phyloP scores from a whole-genome alignment of 139 green algal genomes.

The Micractinium conductrix region DNA sequence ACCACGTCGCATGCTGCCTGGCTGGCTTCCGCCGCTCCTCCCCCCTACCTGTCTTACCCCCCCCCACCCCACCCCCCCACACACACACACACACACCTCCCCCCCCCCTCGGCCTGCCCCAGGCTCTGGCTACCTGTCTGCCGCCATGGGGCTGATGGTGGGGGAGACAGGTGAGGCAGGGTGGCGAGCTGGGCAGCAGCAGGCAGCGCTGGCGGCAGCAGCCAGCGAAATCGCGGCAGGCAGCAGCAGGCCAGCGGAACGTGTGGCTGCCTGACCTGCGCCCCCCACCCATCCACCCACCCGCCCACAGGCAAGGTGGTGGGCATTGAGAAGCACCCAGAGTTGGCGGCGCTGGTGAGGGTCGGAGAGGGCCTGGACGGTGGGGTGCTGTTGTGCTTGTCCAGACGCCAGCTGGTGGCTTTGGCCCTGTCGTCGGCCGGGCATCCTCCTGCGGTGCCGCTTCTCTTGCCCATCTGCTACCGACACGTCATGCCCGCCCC shows the following conservation, averaged over 20 bases:
- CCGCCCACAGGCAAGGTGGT: slow-evolving; percentile 28
- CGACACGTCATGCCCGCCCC: neutral
- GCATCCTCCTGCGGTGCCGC: neutral
- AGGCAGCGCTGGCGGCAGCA: neutral
- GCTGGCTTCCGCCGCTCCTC: neutral
- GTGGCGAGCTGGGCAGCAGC: slow-evolving; percentile 2
- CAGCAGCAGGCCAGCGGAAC: neutral
- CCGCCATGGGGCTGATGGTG: slow-evolving; percentile 80
- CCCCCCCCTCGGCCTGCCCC: too few relatives aligned
- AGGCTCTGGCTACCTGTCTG: slow-evolving; percentile 82
- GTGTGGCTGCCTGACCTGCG: too few relatives aligned
- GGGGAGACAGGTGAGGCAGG: slow-evolving; percentile 10
- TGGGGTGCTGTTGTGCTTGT: too few relatives aligned
- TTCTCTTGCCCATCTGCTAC: neutral
- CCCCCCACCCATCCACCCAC: too few relatives aligned
- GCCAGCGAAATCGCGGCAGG: neutral
- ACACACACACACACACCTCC: too few relatives aligned
- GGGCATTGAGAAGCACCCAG: slow-evolving; percentile 42
- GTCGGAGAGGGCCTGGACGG: too few relatives aligned
- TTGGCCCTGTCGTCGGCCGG: neutral
- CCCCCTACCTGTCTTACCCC: too few relatives aligned
- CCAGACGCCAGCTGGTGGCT: too few relatives aligned
- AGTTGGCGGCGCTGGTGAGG: slow-evolving; percentile 16
- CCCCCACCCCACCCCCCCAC: too few relatives aligned
- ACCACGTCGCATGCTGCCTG: too few relatives aligned